Evolutionary conservation across 2,329 filamentous ascomycete genomes (phyloP), one percentile per base, ranked within the genome.

Genomic region (Xylariaceae sp.): DNA sequence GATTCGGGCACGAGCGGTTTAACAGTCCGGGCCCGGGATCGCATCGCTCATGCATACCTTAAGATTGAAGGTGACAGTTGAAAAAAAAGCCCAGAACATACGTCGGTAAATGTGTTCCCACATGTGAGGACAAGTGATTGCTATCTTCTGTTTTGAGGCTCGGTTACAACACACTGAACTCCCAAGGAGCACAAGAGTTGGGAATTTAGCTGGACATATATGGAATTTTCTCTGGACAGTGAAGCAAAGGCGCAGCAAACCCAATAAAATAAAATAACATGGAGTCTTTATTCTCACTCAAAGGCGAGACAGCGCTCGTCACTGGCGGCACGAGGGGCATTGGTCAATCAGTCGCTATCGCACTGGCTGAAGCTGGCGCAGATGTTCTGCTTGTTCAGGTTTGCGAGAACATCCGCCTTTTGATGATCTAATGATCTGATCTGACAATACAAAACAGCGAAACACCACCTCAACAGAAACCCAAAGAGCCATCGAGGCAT

Each of bases 311-410:
- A 0, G 81, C 80, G 51, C 71, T 83, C 53, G 62, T 84, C 55
- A 84, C 81, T 1, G 81, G 81, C 50, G 78, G 74, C 51, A 82
- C 80, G 2, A 73, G 81, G 11, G 81, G 81, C 58, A 84, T 83
- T 51, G 81, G 81, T 39, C 76, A 81, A 54, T 72, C 80, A 14
- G 77, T 82, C 13, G 81, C 80, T 34, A 66, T 84, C 53, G 81
- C 73, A 16, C 75, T 84, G 18, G 81, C 80, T 50, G 81, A 83
- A 64, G 80, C 80, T 48, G 81, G 81, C 31, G 80, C 80, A 47
- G 78, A 83, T 61, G 69, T 83, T 49, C 68, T 83, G 42, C 70
- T 83, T 28, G 71, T 82, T 42, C 79, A 82, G 71, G 78, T 79
- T 64, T 39, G 54, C 17, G n/a, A 7, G 22, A 28, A 28, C 22